Evolutionary conservation across 345 rosid species (phyloP).

Genomic region (Trapa incisa): DNA sequence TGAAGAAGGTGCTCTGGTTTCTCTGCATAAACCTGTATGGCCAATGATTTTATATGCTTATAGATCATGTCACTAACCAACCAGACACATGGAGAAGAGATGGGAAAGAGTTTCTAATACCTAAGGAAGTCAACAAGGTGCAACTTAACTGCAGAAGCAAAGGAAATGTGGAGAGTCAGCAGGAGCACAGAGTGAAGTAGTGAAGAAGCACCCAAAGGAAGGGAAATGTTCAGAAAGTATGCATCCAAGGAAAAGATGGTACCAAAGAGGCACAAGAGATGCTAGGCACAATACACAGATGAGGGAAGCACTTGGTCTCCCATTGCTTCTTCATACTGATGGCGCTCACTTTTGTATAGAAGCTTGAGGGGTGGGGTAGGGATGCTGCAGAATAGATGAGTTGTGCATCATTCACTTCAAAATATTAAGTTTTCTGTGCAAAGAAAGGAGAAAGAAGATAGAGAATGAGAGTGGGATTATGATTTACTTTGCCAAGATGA

Average conservation of each 20-base stretch:
- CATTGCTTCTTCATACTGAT: slow-evolving; percentile 44
- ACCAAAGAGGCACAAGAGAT: slow-evolving; percentile 87
- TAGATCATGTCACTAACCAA: too few relatives aligned
- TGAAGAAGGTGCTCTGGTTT: slow-evolving; percentile 48
- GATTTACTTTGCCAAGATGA: slow-evolving; percentile 60
- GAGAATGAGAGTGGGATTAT: background rate
- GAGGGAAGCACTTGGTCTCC: slow-evolving; percentile 49
- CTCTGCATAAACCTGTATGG: slow-evolving; percentile 62
- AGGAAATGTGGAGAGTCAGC: background rate
- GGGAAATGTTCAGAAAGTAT: background rate
- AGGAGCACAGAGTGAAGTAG: too few relatives aligned
- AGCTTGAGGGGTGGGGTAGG: slow-evolving; percentile 62
- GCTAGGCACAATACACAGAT: slow-evolving; percentile 78
- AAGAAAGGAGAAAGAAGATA: background rate
- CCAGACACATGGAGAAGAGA: too few relatives aligned
- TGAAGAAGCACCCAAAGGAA: too few relatives aligned
- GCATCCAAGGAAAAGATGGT: background rate
- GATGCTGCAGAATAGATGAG: slow-evolving; percentile 39
- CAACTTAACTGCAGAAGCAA: slow-evolving; percentile 55
- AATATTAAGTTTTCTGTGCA: background rate
- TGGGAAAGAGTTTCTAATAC: slow-evolving; percentile 12
- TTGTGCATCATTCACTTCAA: background rate
- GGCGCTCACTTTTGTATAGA: slow-evolving; percentile 72
- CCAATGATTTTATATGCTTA: background rate
- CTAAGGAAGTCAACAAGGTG: slow-evolving; percentile 64